phyloP scores from a whole-genome alignment of 1,284 basidiomycete species.

The Phellopilus nigrolimitatus region DNA sequence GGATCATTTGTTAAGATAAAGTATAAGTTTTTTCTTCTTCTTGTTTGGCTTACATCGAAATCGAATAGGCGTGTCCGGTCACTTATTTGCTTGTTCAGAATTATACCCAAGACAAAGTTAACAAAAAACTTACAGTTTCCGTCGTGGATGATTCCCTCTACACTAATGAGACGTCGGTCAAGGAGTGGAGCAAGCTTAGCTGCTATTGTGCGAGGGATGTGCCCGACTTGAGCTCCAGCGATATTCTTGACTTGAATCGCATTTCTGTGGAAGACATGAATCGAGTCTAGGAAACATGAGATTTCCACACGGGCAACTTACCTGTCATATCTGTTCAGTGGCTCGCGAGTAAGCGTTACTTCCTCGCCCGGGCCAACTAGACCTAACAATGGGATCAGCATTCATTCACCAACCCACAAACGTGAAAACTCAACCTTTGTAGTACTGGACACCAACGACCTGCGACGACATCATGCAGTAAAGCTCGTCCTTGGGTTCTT shows the following conservation, averaged over 20 bases:
- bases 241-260: slow-evolving; percentile 81
- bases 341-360: slow-evolving; percentile 69
- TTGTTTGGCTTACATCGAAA: slow-evolving; percentile 48
- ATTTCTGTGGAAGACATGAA: slow-evolving; percentile 40
- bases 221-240: slow-evolving; percentile 68
- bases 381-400: slow-evolving; percentile 36
- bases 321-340: slow-evolving; percentile 63
- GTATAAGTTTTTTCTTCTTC: slow-evolving; percentile 6
- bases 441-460: slow-evolving; percentile 81
- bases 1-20: not conserved
- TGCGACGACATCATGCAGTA: slow-evolving; percentile 56
- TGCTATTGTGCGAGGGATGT: slow-evolving; percentile 63
- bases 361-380: slow-evolving; percentile 75
- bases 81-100: slow-evolving; percentile 31
- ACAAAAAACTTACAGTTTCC: slow-evolving; percentile 55
- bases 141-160: slow-evolving; percentile 72
- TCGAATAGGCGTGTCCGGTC: slow-evolving; percentile 43
- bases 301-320: slow-evolving; percentile 32
- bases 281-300: not conserved
- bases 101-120: not conserved
- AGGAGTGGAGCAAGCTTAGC: slow-evolving; percentile 64
- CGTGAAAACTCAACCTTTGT: slow-evolving; percentile 44
- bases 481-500: slow-evolving; percentile 57
- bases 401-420: not conserved
- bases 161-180: slow-evolving; percentile 55